A percentile compares a stretch with the other conserved stretches of the same genome.
phyloP scores from a whole-genome alignment of 1,284 basidiomycete genomes.

The Somion occarium region DNA sequence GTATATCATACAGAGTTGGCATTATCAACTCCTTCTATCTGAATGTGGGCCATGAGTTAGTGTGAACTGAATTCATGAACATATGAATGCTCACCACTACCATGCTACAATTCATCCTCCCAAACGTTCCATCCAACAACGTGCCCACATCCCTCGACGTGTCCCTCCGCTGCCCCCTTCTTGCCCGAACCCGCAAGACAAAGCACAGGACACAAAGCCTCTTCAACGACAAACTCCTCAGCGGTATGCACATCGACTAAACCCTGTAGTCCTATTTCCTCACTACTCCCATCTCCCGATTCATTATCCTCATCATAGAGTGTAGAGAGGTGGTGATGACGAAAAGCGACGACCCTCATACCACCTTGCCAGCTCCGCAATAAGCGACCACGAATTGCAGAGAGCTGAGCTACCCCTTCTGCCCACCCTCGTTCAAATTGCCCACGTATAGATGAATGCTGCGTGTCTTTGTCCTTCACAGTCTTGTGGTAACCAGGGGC shows the following conservation, averaged over 20 bases:
- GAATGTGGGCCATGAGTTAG: no score
- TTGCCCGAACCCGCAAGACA: constrained; percentile 39
- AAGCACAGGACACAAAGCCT: constrained; percentile 33
- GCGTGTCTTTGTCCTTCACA: neutral
- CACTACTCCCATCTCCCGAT: constrained; percentile 17
- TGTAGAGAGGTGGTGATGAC: constrained; percentile 3
- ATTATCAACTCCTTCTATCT: no score
- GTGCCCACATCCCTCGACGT: constrained; percentile 28
- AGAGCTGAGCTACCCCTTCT: constrained; percentile 46
- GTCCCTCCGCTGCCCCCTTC: constrained; percentile 13
- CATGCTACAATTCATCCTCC: constrained; percentile 26
- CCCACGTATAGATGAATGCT: constrained; percentile 27
- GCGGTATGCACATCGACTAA: constrained; percentile 39
- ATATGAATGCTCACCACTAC: no score
- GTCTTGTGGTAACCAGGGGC: neutral
- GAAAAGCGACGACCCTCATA: constrained; percentile 35
- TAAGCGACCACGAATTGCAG: constrained; percentile 36
- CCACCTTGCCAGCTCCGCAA: constrained; percentile 44
- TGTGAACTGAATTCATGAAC: no score
- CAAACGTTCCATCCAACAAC: constrained; percentile 24
- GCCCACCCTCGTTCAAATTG: constrained; percentile 60
- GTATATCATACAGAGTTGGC: no score
- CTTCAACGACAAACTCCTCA: constrained; percentile 25
- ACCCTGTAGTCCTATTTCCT: constrained; percentile 39
- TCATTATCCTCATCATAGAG: constrained; percentile 23